These are phyloP conservation scores for Gamsiella multidivaricata DNA, from an alignment of 192 early-diverging fungal genomes.

Conservation along the genomic window DNA sequence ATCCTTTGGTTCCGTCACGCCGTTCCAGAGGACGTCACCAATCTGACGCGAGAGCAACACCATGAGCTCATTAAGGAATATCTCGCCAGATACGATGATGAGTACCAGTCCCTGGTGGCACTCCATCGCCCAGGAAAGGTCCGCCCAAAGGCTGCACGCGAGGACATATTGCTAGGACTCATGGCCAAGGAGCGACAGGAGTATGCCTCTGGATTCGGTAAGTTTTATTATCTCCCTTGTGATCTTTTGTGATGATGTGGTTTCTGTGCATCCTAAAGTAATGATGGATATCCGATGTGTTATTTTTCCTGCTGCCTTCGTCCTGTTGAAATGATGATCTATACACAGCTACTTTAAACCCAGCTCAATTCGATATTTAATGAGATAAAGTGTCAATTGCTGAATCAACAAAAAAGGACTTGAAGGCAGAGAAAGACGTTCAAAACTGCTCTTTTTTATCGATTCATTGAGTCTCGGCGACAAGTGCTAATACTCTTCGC, in stretches of 20 bases:
- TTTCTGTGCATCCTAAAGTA: too few species aligned
- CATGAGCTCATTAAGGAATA: constrained; percentile 53
- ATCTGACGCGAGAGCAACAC: constrained; percentile 26
- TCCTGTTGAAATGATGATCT: constrained; percentile 36
- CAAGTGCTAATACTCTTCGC: not conserved
- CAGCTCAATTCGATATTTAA: constrained; percentile 26
- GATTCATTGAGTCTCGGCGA: too few species aligned
- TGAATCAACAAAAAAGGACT: constrained; percentile 1
- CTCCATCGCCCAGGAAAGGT: constrained; percentile 53
- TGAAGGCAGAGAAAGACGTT: not conserved
- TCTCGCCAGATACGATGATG: constrained; percentile 59
- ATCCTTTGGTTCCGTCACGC: constrained; percentile 66
- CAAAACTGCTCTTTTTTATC: not conserved
- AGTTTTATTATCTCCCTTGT: not conserved
- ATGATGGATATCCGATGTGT: not conserved
- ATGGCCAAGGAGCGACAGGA: constrained; percentile 60
- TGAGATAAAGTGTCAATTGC: constrained; percentile 36
- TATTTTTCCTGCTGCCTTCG: not conserved
- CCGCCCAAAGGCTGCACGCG: constrained; percentile 59
- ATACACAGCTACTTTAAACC: constrained; percentile 53
- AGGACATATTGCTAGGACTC: constrained; percentile 56
- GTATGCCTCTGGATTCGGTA: constrained; percentile 67
- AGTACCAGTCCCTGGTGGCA: constrained; percentile 55
- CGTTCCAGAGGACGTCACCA: constrained; percentile 55
- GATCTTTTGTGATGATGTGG: too few species aligned